Base-by-base conservation (phyloP, 257 asterid genomes). In the Craterostigma plantagineum region DNA sequence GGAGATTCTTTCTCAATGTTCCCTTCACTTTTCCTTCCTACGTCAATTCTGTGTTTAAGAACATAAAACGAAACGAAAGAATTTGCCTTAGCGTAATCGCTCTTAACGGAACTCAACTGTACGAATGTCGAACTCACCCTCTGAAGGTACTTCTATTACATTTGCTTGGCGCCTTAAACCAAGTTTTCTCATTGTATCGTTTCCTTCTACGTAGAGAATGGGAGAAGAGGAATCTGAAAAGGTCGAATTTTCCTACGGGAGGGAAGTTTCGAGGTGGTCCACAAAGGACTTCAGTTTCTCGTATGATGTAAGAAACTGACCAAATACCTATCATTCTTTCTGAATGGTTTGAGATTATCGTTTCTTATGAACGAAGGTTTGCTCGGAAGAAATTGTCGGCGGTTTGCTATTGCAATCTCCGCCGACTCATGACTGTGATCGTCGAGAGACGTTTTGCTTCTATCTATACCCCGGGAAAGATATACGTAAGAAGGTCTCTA, bases 11-110 rank as follows among this genome's bases (percentile, higher is more conserved):
- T 58, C 59, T 83, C 73, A 61, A 57, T 50, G 46, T 83, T 64
- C 95, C 99, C 9, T 90, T 77, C 72, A 77, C 51, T 57, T 90
- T 90, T 47, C 99, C 95, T 0, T 91, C 69, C 33, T 83, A 66
- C 50, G 92, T 90, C 42, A 73, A 81, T 3, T 92, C 99, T 17
- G 92, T 77, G 45, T 92, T 75, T 34, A 79, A 72, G 73, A 83
- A 74, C 64, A 62, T 79, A 8, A 52, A 95, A 9, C 83, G 77
- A 61, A 74, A 64, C 34, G 99, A 90, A 71, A 83, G 70, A 72
- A 79, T 90, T 61, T 60, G 49, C 51, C 57, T 90, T 46, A 64
- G 69, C 50, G 73, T 79, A 27, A 72, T 69, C 50, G 69, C 79
- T 61, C 86, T 86, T 62, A 61, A 70, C 9, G 91, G 57, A 60